phyloP scores from a whole-genome alignment of 2,329 filamentous ascomycete species.

The Calonectria pseudoreteaudii region DNA sequence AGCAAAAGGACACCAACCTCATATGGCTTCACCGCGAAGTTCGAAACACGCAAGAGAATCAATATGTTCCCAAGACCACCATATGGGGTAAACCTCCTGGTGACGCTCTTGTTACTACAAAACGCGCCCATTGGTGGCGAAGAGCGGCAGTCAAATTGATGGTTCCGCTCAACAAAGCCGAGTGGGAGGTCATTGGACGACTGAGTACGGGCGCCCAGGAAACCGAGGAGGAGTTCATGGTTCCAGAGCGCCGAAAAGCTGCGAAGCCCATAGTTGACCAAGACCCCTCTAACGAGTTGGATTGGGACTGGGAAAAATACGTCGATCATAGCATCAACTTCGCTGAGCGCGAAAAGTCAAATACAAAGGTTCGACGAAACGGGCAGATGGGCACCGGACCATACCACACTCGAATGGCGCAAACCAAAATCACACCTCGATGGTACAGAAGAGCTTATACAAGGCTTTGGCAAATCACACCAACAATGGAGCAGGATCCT shows the following conservation, averaged over 20 bases:
- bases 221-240: slow-evolving; percentile 47
- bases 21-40: slow-evolving; percentile 42
- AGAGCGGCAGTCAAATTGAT: slow-evolving; percentile 57
- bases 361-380: slow-evolving; percentile 48
- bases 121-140: slow-evolving; percentile 62
- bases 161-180: slow-evolving; percentile 64
- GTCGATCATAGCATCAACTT: slow-evolving; percentile 52
- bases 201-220: slow-evolving; percentile 57
- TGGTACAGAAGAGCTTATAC: slow-evolving; percentile 62
- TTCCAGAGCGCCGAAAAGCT: slow-evolving; percentile 49
- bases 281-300: background rate
- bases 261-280: slow-evolving; percentile 24
- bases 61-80: slow-evolving; percentile 55
- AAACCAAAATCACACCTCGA: slow-evolving; percentile 51
- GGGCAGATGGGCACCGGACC: slow-evolving; percentile 52
- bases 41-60: slow-evolving; percentile 49
- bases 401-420: slow-evolving; percentile 49
- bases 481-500: slow-evolving; percentile 53
- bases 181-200: slow-evolving; percentile 67
- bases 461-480: slow-evolving; percentile 57
- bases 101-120: slow-evolving; percentile 54
- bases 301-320: slow-evolving; percentile 59
- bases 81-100: slow-evolving; percentile 62
- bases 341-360: slow-evolving; percentile 52
- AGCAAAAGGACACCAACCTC: slow-evolving; percentile 42